Evolutionary conservation across 129 eudicot genomes (phyloP).

Genomic region (Oenanthe sinensis): DNA sequence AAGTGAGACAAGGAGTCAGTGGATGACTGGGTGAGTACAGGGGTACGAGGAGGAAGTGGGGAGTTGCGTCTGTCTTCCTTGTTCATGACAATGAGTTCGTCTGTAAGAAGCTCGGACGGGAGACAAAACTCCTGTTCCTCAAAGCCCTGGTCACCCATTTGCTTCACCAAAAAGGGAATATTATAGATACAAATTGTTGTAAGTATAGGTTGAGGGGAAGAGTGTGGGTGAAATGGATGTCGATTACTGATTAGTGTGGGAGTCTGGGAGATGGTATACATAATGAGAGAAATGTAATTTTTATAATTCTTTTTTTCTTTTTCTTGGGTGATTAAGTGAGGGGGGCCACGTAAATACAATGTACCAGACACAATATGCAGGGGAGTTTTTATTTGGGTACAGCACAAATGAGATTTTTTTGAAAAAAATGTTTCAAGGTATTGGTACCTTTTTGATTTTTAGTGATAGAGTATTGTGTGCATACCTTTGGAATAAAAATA

Average conservation of each 20-base stretch:
- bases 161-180: neutral
- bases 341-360: neutral
- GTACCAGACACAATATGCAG: neutral
- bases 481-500: too few relatives aligned
- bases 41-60: slow-evolving; percentile 4
- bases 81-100: slow-evolving; percentile 22
- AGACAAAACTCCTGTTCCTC: slow-evolving; percentile 19
- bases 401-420: neutral
- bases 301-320: neutral
- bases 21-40: neutral
- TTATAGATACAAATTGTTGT: neutral
- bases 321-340: neutral
- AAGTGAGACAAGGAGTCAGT: neutral
- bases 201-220: neutral
- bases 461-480: too few relatives aligned
- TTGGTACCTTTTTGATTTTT: too few relatives aligned
- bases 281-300: neutral
- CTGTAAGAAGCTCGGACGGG: slow-evolving; percentile 52
- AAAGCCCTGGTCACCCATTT: neutral
- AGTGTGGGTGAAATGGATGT: neutral
- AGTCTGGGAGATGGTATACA: neutral
- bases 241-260: neutral
- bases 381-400: neutral
- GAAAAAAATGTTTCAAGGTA: too few relatives aligned
- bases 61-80: slow-evolving; percentile 2